These are phyloP conservation scores for Quercus cerris DNA, from an alignment of 306 rosid genomes.

Conservation along the genomic window DNA sequence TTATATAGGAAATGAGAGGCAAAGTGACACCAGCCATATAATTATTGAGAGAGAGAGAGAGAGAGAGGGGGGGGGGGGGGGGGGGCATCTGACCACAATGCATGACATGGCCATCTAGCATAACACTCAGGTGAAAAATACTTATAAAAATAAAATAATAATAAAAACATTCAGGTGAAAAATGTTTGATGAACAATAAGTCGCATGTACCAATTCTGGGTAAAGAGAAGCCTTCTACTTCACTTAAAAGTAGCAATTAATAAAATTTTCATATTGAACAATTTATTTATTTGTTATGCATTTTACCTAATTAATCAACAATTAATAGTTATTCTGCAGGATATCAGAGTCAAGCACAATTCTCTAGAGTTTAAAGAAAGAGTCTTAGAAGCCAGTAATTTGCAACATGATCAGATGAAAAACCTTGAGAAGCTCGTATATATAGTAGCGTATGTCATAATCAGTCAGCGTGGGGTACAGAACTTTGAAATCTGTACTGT, in stretches of 20 bases:
- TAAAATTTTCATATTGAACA: not conserved
- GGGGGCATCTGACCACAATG: not conserved
- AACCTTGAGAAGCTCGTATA: slow-evolving; percentile 91
- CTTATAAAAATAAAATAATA: not conserved
- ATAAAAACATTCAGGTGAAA: not conserved
- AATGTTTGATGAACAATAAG: not conserved
- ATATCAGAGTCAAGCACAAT: too few relatives aligned
- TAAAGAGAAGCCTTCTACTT: not conserved
- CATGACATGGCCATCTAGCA: not conserved
- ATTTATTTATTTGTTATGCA: not conserved
- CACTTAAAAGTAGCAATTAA: not conserved
- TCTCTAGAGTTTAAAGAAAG: not conserved
- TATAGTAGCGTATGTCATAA: slow-evolving; percentile 88
- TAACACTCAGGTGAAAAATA: not conserved
- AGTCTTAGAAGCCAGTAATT: not conserved
- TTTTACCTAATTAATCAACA: not conserved
- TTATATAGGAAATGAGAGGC: not conserved
- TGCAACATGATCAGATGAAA: not conserved
- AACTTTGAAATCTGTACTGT: slow-evolving; percentile 87
- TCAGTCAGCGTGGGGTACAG: slow-evolving; percentile 82
- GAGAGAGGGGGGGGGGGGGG: not conserved
- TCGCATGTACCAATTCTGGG: not conserved
- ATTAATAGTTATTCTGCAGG: too few relatives aligned
- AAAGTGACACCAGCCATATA: not conserved
- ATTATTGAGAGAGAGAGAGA: not conserved